These are phyloP conservation scores for Pseudocercospora vitis DNA, from an alignment of 2,329 filamentous ascomycete genomes.

Conservation along the genomic window DNA sequence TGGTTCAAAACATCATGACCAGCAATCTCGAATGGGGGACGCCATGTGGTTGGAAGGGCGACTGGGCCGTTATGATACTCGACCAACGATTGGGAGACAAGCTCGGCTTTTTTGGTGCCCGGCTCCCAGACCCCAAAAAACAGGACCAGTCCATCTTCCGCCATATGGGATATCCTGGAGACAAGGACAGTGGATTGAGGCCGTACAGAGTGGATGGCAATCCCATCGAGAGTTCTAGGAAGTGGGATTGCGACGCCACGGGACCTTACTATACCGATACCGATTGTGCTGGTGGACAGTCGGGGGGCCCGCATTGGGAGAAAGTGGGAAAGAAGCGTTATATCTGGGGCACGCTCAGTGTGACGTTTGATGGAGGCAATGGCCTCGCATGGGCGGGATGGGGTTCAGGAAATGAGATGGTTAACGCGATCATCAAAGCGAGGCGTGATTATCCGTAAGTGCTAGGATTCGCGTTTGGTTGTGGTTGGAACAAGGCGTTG, in stretches of 20 bases:
- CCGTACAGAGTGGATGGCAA: constrained; percentile 18
- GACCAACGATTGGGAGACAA: constrained; percentile 12
- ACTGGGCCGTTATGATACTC: constrained; percentile 18
- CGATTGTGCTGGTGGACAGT: constrained; percentile 18
- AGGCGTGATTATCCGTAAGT: constrained; percentile 15
- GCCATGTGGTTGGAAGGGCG: constrained; percentile 17
- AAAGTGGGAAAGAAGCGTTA: constrained; percentile 4
- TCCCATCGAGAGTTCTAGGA: constrained; percentile 5
- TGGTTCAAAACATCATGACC: constrained; percentile 3
- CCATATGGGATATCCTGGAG: constrained; percentile 17
- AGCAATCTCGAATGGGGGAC: constrained; percentile 9
- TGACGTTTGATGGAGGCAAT: constrained; percentile 15
- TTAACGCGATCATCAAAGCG: constrained; percentile 10
- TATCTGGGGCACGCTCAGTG: constrained; percentile 16
- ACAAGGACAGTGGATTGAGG: constrained; percentile 12
- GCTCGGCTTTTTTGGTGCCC: constrained; percentile 17
- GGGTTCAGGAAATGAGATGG: constrained; percentile 15
- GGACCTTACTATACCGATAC: constrained; percentile 19
- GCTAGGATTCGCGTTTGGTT: background rate
- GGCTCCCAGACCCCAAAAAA: constrained; percentile 6
- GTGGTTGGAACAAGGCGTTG: background rate
- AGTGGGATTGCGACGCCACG: constrained; percentile 15
- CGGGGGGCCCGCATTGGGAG: constrained; percentile 19
- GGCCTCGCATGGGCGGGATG: constrained; percentile 14
- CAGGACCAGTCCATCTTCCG: constrained; percentile 6